A percentile compares a stretch with the other conserved stretches of the same genome.
These are phyloP conservation scores for Monilinia fructigena DNA, from an alignment of 2,329 filamentous ascomycete species.

Conservation along the genomic window DNA sequence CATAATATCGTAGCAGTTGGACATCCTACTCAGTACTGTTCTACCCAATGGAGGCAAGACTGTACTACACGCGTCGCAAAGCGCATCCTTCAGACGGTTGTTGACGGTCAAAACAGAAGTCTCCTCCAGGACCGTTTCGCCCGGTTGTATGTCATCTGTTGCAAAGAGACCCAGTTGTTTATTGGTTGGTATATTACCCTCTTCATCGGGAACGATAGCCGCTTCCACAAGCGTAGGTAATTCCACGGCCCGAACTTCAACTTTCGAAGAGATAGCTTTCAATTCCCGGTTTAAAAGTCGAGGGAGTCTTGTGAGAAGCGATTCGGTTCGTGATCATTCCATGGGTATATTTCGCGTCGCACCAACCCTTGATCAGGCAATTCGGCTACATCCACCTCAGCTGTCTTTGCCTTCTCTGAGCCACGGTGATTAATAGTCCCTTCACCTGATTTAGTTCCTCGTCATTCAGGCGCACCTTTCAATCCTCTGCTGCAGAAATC, in stretches of 20 bases:
- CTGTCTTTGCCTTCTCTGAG: slow-evolving; percentile 47
- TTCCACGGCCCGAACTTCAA: slow-evolving; percentile 72
- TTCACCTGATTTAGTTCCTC: slow-evolving; percentile 54
- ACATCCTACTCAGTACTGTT: slow-evolving; percentile 53
- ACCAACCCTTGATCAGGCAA: slow-evolving; percentile 70
- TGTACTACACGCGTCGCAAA: slow-evolving; percentile 86
- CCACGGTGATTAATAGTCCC: slow-evolving; percentile 53
- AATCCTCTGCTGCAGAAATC: slow-evolving; percentile 65
- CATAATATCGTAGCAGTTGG: slow-evolving; percentile 62
- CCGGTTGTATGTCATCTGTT: slow-evolving; percentile 72
- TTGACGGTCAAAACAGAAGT: slow-evolving; percentile 86
- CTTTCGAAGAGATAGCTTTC: slow-evolving; percentile 69
- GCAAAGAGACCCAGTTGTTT: slow-evolving; percentile 90
- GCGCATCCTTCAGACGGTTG: slow-evolving; percentile 78
- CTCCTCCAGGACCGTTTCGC: slow-evolving; percentile 75
- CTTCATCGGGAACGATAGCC: slow-evolving; percentile 50
- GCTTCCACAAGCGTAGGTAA: slow-evolving; percentile 64
- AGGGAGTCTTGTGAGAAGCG: slow-evolving; percentile 69
- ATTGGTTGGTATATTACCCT: slow-evolving; percentile 56
- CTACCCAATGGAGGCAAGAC: slow-evolving; percentile 61
- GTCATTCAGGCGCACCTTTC: slow-evolving; percentile 53
- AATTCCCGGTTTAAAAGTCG: slow-evolving; percentile 70
- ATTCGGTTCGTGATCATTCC: slow-evolving; percentile 67
- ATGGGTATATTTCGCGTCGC: slow-evolving; percentile 68
- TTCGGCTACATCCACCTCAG: slow-evolving; percentile 50